phyloP scores from a whole-genome alignment of 495 filamentous ascomycete genomes.

The Penicillium samsonianum region DNA sequence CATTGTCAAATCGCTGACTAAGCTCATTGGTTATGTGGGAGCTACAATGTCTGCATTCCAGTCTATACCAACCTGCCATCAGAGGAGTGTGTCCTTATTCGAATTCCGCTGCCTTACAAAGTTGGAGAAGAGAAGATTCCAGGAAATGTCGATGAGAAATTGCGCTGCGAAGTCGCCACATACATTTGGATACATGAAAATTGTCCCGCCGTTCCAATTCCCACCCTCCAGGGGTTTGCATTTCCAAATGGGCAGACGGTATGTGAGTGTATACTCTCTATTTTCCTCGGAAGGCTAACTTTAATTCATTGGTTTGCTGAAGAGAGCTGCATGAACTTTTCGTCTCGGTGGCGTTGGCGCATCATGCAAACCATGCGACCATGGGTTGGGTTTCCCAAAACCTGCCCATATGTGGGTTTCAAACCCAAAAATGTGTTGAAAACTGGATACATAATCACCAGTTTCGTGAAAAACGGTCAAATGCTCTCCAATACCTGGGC shows the following conservation, averaged over 20 bases:
- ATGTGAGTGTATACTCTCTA: neutral
- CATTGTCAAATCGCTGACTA: neutral
- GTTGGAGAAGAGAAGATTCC: slow-evolving; percentile 35
- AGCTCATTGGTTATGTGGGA: slow-evolving; percentile 35
- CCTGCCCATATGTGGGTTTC: neutral
- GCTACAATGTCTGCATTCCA: slow-evolving; percentile 47
- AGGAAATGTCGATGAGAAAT: slow-evolving; percentile 44
- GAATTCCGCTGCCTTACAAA: slow-evolving; percentile 40
- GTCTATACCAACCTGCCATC: neutral
- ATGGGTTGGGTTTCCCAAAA: neutral
- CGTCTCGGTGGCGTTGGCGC: too few species aligned
- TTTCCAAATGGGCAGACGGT: neutral
- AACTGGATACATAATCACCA: neutral
- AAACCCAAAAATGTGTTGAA: neutral
- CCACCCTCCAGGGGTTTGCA: neutral
- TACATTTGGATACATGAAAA: slow-evolving; percentile 6
- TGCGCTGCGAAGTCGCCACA: slow-evolving; percentile 32
- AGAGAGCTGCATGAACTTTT: too few species aligned
- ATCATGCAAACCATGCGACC: too few species aligned
- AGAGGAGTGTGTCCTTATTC: slow-evolving; percentile 12
- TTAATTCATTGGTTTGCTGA: too few species aligned
- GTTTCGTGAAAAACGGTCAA: neutral
- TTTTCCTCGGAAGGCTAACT: too few species aligned
- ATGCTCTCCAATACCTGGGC: neutral
- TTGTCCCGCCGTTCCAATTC: neutral